Evolutionary conservation across 208 protist genomes (phyloP).

Genomic region (Porcisia hertigi): DNA sequence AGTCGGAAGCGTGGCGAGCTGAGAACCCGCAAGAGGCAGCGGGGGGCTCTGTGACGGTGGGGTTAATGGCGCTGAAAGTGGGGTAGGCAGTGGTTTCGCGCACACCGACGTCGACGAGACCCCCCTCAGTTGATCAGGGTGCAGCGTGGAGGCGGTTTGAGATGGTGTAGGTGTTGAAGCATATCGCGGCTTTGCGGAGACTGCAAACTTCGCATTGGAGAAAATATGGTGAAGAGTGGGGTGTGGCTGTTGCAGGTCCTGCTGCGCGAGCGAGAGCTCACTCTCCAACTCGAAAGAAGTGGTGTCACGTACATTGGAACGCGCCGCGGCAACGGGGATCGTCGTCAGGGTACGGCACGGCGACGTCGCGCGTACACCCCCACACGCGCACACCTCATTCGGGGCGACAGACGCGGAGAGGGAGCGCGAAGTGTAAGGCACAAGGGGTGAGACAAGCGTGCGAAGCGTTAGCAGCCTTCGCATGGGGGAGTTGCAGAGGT

Average conservation of each 20-base stretch:
- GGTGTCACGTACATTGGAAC: neutral
- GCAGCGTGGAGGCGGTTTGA: neutral
- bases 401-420: neutral
- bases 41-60: neutral
- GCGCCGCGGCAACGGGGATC: neutral
- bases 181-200: no score
- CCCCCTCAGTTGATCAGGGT: neutral
- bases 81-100: neutral
- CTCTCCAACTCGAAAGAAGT: slow-evolving; percentile 33
- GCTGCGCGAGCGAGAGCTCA: slow-evolving; percentile 21
- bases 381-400: neutral
- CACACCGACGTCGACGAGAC: neutral
- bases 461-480: neutral
- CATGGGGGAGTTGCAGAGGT: neutral
- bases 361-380: neutral
- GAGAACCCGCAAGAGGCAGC: no score
- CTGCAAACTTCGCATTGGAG: no score
- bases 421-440: neutral
- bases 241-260: slow-evolving; percentile 12
- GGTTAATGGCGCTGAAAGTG: neutral
- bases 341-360: neutral
- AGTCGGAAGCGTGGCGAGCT: neutral
- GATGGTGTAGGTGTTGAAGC: neutral
- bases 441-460: neutral
- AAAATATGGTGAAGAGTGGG: no score